A percentile compares a stretch with the other conserved stretches of the same genome.
These are phyloP conservation scores for Acer negundo DNA, from an alignment of 345 rosid genomes.

Conservation along the genomic window DNA sequence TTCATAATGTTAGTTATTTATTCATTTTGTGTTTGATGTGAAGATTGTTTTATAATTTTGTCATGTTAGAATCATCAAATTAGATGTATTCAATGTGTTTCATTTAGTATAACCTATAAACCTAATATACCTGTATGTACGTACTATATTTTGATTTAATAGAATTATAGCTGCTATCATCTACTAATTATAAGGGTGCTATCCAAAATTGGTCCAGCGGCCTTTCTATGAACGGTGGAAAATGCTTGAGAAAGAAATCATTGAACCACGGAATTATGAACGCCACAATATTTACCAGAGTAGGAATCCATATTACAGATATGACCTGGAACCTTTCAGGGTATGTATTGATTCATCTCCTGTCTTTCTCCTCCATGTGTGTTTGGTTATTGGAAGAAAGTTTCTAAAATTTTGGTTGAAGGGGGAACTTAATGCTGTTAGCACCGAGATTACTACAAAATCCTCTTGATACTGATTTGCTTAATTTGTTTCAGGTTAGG, in stretches of 20 bases:
- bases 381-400: slow-evolving; percentile 6
- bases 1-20: background rate
- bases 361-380: slow-evolving; percentile 5
- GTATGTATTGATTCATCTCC: slow-evolving; percentile 44
- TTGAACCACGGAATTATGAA: slow-evolving; percentile 92
- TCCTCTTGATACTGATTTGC: slow-evolving; percentile 13
- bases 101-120: background rate
- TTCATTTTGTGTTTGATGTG: background rate
- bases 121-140: background rate
- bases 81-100: background rate
- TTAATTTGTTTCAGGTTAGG: slow-evolving; percentile 63
- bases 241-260: slow-evolving; percentile 93
- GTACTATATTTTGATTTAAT: background rate
- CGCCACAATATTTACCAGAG: slow-evolving; percentile 64
- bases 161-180: background rate
- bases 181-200: slow-evolving; percentile 28
- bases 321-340: slow-evolving; percentile 95
- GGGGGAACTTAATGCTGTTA: background rate
- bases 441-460: background rate
- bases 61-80: background rate
- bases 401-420: background rate
- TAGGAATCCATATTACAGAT: slow-evolving; percentile 78
- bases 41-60: background rate
- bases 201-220: slow-evolving; percentile 54
- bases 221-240: slow-evolving; percentile 98